Conservation (phyloP, 495 filamentous ascomycete genomes). For the Halenospora varia region DNA sequence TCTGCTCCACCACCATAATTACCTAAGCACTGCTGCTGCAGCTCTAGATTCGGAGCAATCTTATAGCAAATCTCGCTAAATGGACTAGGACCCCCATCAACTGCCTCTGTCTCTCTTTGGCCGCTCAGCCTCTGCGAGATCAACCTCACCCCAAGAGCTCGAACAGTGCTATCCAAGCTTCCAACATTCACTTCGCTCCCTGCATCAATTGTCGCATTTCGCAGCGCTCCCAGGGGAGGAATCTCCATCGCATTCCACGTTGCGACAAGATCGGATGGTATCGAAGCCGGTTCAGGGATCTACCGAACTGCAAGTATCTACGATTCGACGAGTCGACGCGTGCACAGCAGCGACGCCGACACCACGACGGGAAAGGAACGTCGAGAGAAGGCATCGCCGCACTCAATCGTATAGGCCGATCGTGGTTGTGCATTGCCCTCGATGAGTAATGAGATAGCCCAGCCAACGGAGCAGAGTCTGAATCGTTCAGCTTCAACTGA, state of each 20-base stretch:
- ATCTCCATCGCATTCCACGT: background rate
- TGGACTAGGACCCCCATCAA: background rate
- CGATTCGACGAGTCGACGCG: background rate
- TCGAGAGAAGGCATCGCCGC: background rate
- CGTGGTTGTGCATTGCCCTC: conserved; percentile 28
- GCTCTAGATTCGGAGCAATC: background rate
- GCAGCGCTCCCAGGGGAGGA: conserved; percentile 1
- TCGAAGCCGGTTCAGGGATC: background rate
- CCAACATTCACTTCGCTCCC: conserved; percentile 1
- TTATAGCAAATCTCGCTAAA: conserved; percentile 7
- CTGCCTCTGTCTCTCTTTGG: conserved; percentile 1
- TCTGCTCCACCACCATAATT: background rate
- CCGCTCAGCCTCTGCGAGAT: background rate
- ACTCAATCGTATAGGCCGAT: background rate
- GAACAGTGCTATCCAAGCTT: conserved; percentile 6
- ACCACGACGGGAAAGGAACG: background rate
- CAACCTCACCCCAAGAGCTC: conserved; percentile 3
- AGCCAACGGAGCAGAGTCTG: conserved; percentile 29
- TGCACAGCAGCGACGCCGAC: background rate
- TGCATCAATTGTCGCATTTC: conserved; percentile 21
- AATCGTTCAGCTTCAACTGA: conserved; percentile 22
- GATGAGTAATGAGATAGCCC: conserved; percentile 45
- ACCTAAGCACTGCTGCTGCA: background rate
- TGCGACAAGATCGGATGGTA: background rate
- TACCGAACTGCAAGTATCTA: background rate